Conservation (phyloP, 73 alveolate species). For the Tetrahymena elliotti region DNA sequence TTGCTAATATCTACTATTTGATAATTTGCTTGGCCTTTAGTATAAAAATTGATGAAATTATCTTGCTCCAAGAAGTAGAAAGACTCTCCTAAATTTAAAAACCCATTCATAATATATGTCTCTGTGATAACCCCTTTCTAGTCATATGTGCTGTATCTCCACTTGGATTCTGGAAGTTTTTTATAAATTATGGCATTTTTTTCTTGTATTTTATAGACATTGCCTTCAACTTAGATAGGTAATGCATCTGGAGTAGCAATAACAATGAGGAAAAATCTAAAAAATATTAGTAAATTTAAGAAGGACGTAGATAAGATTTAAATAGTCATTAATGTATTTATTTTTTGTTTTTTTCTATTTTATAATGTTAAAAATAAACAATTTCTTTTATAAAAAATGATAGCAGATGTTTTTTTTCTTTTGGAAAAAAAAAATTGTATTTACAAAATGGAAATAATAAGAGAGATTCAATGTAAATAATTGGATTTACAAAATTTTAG, state of each 20-base stretch:
- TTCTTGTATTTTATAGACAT: not conserved
- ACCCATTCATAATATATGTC: not conserved
- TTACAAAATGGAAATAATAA: too few species aligned
- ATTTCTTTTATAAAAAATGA: too few species aligned
- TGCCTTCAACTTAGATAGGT: not conserved
- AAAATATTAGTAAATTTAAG: too few species aligned
- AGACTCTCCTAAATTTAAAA: not conserved
- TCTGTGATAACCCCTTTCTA: not conserved
- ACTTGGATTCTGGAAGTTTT: not conserved
- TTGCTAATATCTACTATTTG: not conserved
- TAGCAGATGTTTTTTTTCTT: too few species aligned
- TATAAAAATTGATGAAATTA: too few species aligned
- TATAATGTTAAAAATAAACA: too few species aligned
- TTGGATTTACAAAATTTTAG: too few species aligned
- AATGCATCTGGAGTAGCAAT: not conserved
- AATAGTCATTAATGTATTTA: not conserved
- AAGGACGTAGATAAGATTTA: not conserved
- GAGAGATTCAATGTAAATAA: too few species aligned
- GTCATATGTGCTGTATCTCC: not conserved
- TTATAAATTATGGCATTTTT: not conserved
- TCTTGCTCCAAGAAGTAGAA: not conserved
- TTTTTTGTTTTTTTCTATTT: not conserved
- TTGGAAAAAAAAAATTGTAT: too few species aligned
- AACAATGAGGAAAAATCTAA: not conserved
- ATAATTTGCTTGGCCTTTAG: not conserved